Conservation (phyloP, 495 filamentous ascomycete genomes). For the Cryomyces minteri region DNA sequence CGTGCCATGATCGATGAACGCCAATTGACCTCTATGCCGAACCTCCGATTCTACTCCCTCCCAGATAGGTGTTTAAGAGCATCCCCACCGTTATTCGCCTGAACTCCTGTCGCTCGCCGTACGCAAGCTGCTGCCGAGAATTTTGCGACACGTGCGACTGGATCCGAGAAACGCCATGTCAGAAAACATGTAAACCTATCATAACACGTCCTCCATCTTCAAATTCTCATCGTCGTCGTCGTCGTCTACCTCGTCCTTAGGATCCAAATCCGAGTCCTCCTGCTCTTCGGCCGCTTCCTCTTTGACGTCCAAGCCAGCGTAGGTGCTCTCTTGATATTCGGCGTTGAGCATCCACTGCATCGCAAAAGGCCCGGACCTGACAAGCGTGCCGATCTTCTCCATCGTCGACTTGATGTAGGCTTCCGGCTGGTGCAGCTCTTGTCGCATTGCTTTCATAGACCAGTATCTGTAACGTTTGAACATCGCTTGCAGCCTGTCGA, state of each 20-base stretch:
- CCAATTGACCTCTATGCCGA: no score
- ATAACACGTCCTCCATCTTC: constrained; percentile 1
- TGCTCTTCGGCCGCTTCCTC: constrained; percentile 2
- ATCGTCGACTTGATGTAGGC: constrained; percentile 74
- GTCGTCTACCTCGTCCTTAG: not conserved
- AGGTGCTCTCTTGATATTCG: constrained; percentile 43
- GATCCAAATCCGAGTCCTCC: not conserved
- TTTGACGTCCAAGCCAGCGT: constrained; percentile 12
- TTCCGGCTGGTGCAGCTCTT: constrained; percentile 63
- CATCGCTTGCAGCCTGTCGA: constrained; percentile 62
- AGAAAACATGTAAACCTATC: not conserved
- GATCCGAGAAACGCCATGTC: no score
- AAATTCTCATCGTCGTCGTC: constrained; percentile 4
- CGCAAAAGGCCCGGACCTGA: constrained; percentile 63
- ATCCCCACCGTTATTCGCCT: no score
- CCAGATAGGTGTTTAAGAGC: no score
- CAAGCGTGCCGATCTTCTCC: constrained; percentile 61
- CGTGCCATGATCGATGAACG: no score
- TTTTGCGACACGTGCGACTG: no score
- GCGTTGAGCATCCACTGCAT: constrained; percentile 67
- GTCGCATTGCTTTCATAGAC: constrained; percentile 67
- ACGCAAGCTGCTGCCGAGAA: no score
- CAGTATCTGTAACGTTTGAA: constrained; percentile 79
- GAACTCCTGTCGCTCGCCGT: no score
- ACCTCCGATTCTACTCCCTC: no score